Evolutionary conservation across 2,329 filamentous ascomycete species (phyloP).

Genomic region (Trichoderma guizhouense): DNA sequence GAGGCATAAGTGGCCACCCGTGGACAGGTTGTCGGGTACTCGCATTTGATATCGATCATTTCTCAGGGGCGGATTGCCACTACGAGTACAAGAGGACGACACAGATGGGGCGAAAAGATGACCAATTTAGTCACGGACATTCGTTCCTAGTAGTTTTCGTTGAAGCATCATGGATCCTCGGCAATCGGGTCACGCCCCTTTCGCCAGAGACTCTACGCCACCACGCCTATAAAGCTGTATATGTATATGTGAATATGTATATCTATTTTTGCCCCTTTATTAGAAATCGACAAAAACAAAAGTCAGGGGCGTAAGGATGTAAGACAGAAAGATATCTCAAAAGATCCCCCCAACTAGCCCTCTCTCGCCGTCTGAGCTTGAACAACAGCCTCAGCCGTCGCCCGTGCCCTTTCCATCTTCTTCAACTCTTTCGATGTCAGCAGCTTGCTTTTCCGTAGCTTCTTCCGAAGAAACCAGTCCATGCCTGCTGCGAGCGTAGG

Average conservation of each 20-base stretch:
- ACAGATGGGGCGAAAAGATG: not conserved
- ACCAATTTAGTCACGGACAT: not conserved
- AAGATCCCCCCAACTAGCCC: not conserved
- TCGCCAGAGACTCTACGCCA: not conserved
- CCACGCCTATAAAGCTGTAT: not conserved
- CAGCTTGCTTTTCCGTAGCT: conserved; percentile 63
- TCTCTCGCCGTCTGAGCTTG: conserved; percentile 17
- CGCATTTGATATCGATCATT: not conserved
- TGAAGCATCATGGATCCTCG: conserved; percentile 1
- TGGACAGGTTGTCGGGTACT: not conserved
- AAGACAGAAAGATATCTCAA: not conserved
- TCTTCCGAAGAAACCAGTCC: conserved; percentile 75
- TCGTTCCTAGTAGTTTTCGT: conserved; percentile 7
- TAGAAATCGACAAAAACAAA: not conserved
- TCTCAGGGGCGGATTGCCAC: not conserved
- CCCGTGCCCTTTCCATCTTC: conserved; percentile 38
- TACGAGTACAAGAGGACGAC: not conserved
- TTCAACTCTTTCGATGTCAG: conserved; percentile 47
- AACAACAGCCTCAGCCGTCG: conserved; percentile 33
- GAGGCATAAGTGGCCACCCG: not conserved
- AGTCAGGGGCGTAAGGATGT: not conserved
- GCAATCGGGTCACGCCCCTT: not conserved
- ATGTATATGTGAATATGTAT: not conserved
- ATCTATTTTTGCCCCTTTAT: not conserved
- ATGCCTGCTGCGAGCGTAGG: conserved; percentile 70